Conservation (phyloP, 768 basidiomycete genomes). For the Strobilomyces echinocephalus region DNA sequence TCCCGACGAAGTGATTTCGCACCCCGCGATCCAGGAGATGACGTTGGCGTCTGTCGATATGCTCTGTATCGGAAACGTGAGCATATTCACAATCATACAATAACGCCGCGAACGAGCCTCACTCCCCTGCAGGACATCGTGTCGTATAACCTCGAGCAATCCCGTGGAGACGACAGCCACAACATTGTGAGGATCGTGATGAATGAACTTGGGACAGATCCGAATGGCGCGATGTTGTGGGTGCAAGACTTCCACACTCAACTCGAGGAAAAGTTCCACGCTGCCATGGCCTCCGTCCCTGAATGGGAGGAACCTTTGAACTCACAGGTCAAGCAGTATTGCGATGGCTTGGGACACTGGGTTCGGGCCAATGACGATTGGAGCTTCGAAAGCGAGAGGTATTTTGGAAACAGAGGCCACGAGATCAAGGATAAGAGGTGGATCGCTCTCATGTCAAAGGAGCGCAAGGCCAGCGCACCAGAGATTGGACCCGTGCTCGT, state of each 20-base stretch:
- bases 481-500: conserved; percentile 5
- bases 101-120: neutral
- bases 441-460: conserved; percentile 4
- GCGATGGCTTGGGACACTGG: conserved; percentile 49
- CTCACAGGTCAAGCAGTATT: conserved; percentile 37
- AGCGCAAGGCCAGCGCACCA: neutral
- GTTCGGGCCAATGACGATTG: conserved; percentile 20
- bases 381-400: conserved; percentile 6
- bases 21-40: conserved; percentile 35
- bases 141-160: conserved; percentile 34
- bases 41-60: conserved; percentile 28
- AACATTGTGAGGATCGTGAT: conserved; percentile 49
- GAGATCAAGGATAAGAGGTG: conserved; percentile 9
- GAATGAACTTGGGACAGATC: conserved; percentile 30
- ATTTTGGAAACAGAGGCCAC: conserved; percentile 4
- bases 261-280: conserved; percentile 5
- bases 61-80: conserved; percentile 35
- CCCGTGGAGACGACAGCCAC: conserved; percentile 24
- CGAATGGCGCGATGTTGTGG: conserved; percentile 16
- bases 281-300: conserved; percentile 27
- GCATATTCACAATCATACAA: neutral
- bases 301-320: conserved; percentile 41
- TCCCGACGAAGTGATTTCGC: conserved; percentile 37
- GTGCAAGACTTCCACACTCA: conserved; percentile 6
- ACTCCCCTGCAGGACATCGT: conserved; percentile 20